Evolutionary conservation across 2,329 filamentous ascomycete genomes (phyloP).

Genomic region (Sporothrix phasma): DNA sequence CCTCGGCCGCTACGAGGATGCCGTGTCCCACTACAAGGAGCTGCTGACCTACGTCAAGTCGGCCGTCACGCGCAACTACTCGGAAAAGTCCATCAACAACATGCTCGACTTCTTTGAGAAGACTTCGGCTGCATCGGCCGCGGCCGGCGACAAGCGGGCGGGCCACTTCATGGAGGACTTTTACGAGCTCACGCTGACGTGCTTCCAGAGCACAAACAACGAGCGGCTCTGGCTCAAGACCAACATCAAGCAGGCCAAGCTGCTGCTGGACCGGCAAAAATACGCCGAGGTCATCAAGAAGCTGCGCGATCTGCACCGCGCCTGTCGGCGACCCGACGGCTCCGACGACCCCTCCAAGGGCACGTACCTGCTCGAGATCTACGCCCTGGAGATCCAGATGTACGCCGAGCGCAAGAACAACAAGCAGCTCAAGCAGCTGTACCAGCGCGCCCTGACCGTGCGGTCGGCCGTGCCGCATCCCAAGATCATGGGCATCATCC

Average conservation of each 20-base stretch:
- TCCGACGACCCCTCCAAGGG: slow-evolving; percentile 89
- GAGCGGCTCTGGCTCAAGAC: slow-evolving; percentile 96
- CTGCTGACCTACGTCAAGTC: slow-evolving; percentile 96
- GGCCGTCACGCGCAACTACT: slow-evolving; percentile 94
- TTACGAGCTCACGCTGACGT: slow-evolving; percentile 85
- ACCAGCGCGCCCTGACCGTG: slow-evolving; percentile 82
- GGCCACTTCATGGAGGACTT: slow-evolving; percentile 85
- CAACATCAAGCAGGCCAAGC: slow-evolving; percentile 88
- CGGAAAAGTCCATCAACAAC: slow-evolving; percentile 98
- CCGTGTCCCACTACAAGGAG: slow-evolving; percentile 84
- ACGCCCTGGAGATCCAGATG: slow-evolving; percentile 97
- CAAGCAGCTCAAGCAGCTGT: slow-evolving; percentile 88
- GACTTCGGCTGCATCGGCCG: slow-evolving; percentile 48
- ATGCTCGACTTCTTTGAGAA: slow-evolving; percentile 98
- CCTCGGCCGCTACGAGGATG: slow-evolving; percentile 78
- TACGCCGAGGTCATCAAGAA: slow-evolving; percentile 73
- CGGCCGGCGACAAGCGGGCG: slow-evolving; percentile 44
- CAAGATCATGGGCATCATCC: slow-evolving; percentile 98
- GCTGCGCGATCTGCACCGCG: slow-evolving; percentile 75
- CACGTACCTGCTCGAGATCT: slow-evolving; percentile 91
- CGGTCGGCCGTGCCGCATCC: slow-evolving; percentile 96
- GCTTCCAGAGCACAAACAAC: slow-evolving; percentile 96
- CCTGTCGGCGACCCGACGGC: slow-evolving; percentile 81
- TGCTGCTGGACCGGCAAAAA: slow-evolving; percentile 86
- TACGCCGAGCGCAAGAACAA: slow-evolving; percentile 94